phyloP scores from a whole-genome alignment of 2,329 filamentous ascomycete species.

The Pezicula rhizophila region DNA sequence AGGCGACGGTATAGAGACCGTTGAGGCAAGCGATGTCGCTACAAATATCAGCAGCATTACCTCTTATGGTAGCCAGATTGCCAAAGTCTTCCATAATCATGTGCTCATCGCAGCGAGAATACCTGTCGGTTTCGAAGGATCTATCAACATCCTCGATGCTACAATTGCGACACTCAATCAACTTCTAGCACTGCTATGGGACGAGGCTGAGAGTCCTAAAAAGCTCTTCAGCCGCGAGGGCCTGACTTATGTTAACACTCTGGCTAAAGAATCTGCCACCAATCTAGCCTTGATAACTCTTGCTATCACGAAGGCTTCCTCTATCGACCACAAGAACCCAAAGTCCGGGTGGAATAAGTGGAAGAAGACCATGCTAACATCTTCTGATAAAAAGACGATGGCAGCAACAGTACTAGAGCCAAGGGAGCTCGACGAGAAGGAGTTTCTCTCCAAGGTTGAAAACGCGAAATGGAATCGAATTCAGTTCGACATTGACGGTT shows the following conservation, averaged over 20 bases:
- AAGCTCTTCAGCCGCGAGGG: constrained; percentile 17
- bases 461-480: constrained; percentile 9
- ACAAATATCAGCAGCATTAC: constrained; percentile 5
- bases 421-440: constrained; percentile 12
- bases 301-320: constrained; percentile 6
- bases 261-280: constrained; percentile 15
- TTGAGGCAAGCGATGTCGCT: constrained; percentile 1
- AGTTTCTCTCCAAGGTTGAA: constrained; percentile 10
- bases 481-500: neutral
- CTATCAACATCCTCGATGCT: constrained; percentile 13
- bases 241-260: constrained; percentile 13
- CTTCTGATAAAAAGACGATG: neutral
- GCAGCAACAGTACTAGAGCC: neutral
- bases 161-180: constrained; percentile 16
- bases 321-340: constrained; percentile 8
- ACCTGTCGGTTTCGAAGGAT: constrained; percentile 9
- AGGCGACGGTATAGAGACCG: constrained; percentile 9
- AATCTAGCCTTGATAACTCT: constrained; percentile 10
- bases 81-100: constrained; percentile 14
- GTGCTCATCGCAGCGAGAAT: constrained; percentile 2
- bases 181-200: constrained; percentile 9
- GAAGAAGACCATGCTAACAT: neutral
- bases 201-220: constrained; percentile 3
- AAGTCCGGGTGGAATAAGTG: constrained; percentile 10
- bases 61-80: constrained; percentile 14